Evolutionary conservation across 306 rosid species (phyloP), one percentile per base, ranked within the genome.

Genomic region (Dryas octopetala): DNA sequence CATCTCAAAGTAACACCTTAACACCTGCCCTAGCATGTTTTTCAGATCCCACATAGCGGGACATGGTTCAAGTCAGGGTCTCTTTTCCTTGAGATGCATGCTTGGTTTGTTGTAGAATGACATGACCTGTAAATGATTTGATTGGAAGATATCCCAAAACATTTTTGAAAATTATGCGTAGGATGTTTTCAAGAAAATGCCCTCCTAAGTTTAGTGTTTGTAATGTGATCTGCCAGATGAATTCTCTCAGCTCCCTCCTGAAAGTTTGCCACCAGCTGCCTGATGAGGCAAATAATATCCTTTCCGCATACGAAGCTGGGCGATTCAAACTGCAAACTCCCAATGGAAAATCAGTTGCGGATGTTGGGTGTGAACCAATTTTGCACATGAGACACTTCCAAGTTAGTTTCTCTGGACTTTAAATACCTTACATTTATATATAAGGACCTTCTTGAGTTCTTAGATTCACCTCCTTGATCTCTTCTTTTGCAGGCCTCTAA

Each of bases 361-460:
- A 89, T 41, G 89, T 92, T n/a, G 99, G 99, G 68, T 90, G 99
- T 41, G 98, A 92, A 80, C 98, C 99, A 45, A 90, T 95, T 73
- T 68, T 95, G 92, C 97, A 95, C 84, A 95, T 95, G 99, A 92
- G 99, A 85, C 85, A 85, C 70, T 95, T 95, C 82, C 99, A 95
- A 97, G 99, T 95, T 80, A 59, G 80, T 80, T 76, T 65, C 44
- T 55, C 4, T 1, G 53, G 14, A 57, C 40, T 5, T 38, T 2
- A 49, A 6, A 46, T 76, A 66, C 62, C 54, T 32, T 72, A 65
- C 55, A 5, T 4, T 32, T 69, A 44, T 71, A 8, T 26, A 3
- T 59, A 45, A 19, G 65, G 3, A 5, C 2, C 61, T 38, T 46
- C 51, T 43, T n/a, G 32, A 28, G 49, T 40, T 46, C 26, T 71